Conservation (phyloP, 176 grass and related monocot genomes). For the Avena atlantica region DNA sequence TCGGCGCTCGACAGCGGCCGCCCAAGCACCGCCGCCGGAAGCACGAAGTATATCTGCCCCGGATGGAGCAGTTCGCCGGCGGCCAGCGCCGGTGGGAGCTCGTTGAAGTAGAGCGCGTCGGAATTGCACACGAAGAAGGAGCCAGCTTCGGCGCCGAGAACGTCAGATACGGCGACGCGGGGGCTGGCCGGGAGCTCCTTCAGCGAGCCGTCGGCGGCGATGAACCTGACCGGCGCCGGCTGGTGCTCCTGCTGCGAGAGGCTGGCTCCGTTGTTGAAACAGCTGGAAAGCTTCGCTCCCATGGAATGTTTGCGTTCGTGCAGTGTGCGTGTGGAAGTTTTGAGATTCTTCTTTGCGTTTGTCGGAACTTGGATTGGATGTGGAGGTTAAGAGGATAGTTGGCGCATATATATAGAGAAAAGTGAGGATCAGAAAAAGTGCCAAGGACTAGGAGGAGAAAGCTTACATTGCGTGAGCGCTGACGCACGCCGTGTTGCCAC, state of each 20-base stretch:
- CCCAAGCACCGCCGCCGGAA: constrained; percentile 38
- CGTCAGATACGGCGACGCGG: constrained; percentile 31
- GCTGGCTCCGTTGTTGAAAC: constrained; percentile 3
- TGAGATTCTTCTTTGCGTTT: not conserved
- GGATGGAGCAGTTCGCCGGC: constrained; percentile 43
- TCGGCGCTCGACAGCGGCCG: constrained; percentile 45
- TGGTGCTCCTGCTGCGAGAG: constrained; percentile 16
- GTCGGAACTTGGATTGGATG: constrained; percentile 25
- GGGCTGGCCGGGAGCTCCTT: constrained; percentile 36
- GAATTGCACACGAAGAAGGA: constrained; percentile 66
- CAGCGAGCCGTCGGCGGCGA: constrained; percentile 62
- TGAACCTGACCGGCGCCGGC: constrained; percentile 40
- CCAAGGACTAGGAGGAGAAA: not conserved
- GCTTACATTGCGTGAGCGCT: not conserved
- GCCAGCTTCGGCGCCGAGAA: not conserved
- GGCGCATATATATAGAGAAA: constrained; percentile 23
- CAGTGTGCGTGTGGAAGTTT: not conserved
- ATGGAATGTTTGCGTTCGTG: constrained; percentile 19
- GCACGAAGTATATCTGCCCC: constrained; percentile 65
- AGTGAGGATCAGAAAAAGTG: not conserved
- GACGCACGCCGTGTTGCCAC: not conserved
- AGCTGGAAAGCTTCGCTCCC: constrained; percentile 55
- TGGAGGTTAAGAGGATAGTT: not conserved
- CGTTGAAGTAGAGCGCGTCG: constrained; percentile 68
- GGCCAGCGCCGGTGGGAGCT: constrained; percentile 23